These are phyloP conservation scores for Rhodofomes roseus DNA, from an alignment of 1,284 basidiomycete species.

Conservation along the genomic window DNA sequence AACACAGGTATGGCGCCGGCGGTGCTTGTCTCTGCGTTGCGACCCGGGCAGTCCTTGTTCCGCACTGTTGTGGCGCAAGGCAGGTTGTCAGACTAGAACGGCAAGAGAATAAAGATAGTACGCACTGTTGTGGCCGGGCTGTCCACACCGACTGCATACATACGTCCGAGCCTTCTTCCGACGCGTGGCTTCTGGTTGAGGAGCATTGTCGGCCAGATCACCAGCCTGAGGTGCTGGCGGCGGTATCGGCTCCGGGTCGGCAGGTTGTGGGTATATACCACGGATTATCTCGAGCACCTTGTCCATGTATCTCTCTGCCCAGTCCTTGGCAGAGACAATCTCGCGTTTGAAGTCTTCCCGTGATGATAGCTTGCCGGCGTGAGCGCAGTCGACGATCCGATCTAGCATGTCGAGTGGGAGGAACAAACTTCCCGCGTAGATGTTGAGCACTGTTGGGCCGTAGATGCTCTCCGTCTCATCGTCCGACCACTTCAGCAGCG, in stretches of 20 bases:
- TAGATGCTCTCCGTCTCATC: not conserved
- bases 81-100: too few species aligned
- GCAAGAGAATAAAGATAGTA: too few species aligned
- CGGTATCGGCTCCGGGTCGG: too few species aligned
- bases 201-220: not conserved
- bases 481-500: not conserved
- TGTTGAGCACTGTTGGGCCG: not conserved
- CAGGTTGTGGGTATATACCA: not conserved
- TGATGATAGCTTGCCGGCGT: not conserved
- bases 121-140: not conserved
- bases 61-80: too few species aligned
- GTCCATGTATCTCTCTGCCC: not conserved
- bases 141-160: not conserved
- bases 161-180: not conserved
- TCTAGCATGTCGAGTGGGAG: not conserved
- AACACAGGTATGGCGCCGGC: too few species aligned
- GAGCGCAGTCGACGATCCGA: slow-evolving; percentile 1
- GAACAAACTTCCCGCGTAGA: not conserved
- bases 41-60: too few species aligned
- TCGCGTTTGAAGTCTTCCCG: not conserved
- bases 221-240: not conserved
- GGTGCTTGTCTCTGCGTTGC: too few species aligned
- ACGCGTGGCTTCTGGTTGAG: not conserved
- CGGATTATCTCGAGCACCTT: not conserved
- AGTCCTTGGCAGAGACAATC: not conserved